phyloP scores from a whole-genome alignment of 768 basidiomycete genomes.

The Tricholoma hemisulphureum region DNA sequence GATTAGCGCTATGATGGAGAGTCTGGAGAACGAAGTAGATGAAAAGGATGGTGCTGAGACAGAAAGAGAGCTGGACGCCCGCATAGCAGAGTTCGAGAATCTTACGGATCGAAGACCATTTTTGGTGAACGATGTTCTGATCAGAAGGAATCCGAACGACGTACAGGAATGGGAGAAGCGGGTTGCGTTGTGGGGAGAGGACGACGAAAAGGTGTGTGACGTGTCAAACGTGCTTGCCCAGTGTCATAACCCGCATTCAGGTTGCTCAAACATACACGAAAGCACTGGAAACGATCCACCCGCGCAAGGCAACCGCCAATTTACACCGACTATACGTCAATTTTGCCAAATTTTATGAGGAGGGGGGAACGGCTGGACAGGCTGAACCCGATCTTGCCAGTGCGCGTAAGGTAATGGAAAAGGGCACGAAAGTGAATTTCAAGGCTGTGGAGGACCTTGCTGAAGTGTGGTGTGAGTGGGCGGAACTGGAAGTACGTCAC shows the following conservation, averaged over 20 bases:
- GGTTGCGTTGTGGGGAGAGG: conserved; percentile 87
- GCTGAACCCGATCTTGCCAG: conserved; percentile 82
- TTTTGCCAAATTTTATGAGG: conserved; percentile 97
- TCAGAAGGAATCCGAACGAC: conserved; percentile 93
- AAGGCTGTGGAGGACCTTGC: conserved; percentile 96
- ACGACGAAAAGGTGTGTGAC: conserved; percentile 82
- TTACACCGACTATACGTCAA: conserved; percentile 88
- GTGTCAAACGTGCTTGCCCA: not conserved
- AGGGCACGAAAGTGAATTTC: conserved; percentile 88
- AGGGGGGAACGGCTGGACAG: conserved; percentile 78
- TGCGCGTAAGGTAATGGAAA: conserved; percentile 91
- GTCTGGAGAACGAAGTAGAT: conserved; percentile 76
- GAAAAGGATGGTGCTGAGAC: conserved; percentile 75
- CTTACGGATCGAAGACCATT: conserved; percentile 95
- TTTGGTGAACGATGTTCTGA: conserved; percentile 91
- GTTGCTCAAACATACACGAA: conserved; percentile 91
- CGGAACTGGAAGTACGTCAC: conserved; percentile 94
- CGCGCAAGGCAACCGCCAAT: conserved; percentile 88
- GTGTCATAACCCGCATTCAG: conserved; percentile 36
- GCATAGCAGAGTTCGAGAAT: conserved; percentile 92
- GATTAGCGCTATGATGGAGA: conserved; percentile 86
- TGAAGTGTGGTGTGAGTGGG: conserved; percentile 99
- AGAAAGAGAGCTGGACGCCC: conserved; percentile 78
- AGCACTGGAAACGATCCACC: conserved; percentile 84
- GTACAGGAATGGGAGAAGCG: conserved; percentile 99